Conservation (phyloP, 129 eudicot species). For the Erigeron canadensis region DNA sequence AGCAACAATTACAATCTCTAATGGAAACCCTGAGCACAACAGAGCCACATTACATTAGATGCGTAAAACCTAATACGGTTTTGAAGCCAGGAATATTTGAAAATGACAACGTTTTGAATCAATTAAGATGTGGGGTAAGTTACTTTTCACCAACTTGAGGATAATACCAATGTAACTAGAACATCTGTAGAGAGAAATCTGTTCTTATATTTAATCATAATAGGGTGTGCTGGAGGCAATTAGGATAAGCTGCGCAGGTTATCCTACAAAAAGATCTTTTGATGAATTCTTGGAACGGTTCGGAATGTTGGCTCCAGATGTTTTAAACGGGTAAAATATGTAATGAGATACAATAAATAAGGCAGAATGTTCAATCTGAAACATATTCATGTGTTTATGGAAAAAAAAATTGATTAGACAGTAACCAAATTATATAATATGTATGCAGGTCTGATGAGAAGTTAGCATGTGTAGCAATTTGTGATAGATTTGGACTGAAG, state of each 20-base stretch:
- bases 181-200: conserved; percentile 18
- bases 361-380: neutral
- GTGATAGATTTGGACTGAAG: conserved; percentile 84
- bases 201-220: conserved; percentile 8
- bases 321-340: conserved; percentile 68
- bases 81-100: conserved; percentile 98
- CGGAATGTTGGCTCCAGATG: conserved; percentile 93
- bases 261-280: conserved; percentile 94
- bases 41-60: conserved; percentile 98
- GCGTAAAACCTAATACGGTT: conserved; percentile 92
- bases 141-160: conserved; percentile 11
- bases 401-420: neutral
- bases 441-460: conserved; percentile 80
- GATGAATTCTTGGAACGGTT: conserved; percentile 96
- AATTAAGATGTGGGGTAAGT: conserved; percentile 96
- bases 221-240: conserved; percentile 99
- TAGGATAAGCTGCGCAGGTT: conserved; percentile 97
- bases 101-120: conserved; percentile 85
- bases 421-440: conserved; percentile 4
- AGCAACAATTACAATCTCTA: conserved; percentile 95
- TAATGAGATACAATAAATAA: neutral
- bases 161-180: conserved; percentile 13
- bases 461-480: conserved; percentile 83
- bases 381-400: neutral
- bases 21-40: conserved; percentile 99